Conservation (phyloP, 306 rosid species). For the Malus asiatica region DNA sequence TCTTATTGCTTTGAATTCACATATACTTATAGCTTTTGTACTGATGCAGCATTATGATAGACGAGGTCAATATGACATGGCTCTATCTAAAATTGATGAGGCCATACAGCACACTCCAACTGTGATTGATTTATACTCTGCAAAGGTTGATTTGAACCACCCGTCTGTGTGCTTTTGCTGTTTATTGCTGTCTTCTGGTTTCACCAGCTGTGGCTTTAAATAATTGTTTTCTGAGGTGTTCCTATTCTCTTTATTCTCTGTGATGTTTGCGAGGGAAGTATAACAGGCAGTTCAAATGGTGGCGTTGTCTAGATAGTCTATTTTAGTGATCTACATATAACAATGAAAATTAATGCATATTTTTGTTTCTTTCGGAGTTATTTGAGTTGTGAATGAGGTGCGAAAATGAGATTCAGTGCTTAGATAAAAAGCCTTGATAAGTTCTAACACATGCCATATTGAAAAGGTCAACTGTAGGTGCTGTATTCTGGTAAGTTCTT, state of each 20-base stretch:
- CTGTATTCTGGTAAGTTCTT: not conserved
- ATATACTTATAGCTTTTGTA: constrained; percentile 18
- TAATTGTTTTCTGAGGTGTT: not conserved
- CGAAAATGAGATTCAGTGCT: not conserved
- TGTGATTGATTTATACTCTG: constrained; percentile 91
- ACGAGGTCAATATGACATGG: constrained; percentile 65
- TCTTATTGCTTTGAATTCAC: not conserved
- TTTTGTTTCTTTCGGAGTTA: not conserved
- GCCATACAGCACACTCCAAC: constrained; percentile 93
- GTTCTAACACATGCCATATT: not conserved
- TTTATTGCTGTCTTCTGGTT: constrained; percentile 1
- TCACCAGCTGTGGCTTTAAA: not conserved
- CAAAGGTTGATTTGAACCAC: constrained; percentile 49
- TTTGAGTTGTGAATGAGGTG: not conserved
- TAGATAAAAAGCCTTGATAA: not conserved
- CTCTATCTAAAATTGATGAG: constrained; percentile 78
- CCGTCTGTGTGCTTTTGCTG: constrained; percentile 1
- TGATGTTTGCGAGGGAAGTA: not conserved
- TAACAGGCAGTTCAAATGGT: not conserved
- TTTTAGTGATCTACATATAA: not conserved
- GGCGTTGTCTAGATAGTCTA: not conserved
- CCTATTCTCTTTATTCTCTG: not conserved
- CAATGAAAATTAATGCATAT: not conserved
- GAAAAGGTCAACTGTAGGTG: not conserved
- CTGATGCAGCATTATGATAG: constrained; percentile 90